Evolutionary conservation across 306 rosid genomes (phyloP).

Genomic region (Corylus americana): DNA sequence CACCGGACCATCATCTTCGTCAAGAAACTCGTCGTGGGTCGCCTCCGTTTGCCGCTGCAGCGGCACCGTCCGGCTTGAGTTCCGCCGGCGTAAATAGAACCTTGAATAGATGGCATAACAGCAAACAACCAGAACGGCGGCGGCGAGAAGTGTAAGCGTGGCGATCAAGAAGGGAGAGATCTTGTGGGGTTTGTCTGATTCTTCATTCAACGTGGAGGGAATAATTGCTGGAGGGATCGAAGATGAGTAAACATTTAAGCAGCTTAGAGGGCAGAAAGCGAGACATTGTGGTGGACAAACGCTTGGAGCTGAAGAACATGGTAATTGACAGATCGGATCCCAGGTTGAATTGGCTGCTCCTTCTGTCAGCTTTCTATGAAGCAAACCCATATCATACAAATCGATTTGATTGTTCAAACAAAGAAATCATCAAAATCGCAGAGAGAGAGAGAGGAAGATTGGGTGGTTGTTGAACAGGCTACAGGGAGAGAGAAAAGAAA

Average conservation of each 20-base stretch:
- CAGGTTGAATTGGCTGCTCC: not conserved
- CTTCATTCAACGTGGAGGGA: not conserved
- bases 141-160: conserved; percentile 23
- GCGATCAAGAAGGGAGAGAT: conserved; percentile 16
- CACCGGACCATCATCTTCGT: conserved; percentile 55
- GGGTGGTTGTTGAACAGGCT: not conserved
- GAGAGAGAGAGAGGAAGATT: conserved; percentile 19
- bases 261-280: not conserved
- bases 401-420: not conserved
- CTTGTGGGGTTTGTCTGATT: conserved; percentile 1
- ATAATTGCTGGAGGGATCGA: conserved; percentile 2
- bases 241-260: not conserved
- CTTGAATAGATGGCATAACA: conserved; percentile 37
- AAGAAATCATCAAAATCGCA: conserved; percentile 4
- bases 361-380: conserved; percentile 15
- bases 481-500: too few relatives aligned
- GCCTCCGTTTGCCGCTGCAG: conserved; percentile 1
- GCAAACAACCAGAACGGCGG: conserved; percentile 37
- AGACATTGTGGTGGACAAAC: conserved; percentile 14
- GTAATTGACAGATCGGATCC: not conserved
- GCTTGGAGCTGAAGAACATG: not conserved
- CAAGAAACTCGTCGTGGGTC: conserved; percentile 41
- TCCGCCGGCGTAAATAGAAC: conserved; percentile 12
- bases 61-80: conserved; percentile 11
- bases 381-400: conserved; percentile 36